Evolutionary conservation across 371 early-diverging fungal species (phyloP).

Genomic region (Mucor indicus): DNA sequence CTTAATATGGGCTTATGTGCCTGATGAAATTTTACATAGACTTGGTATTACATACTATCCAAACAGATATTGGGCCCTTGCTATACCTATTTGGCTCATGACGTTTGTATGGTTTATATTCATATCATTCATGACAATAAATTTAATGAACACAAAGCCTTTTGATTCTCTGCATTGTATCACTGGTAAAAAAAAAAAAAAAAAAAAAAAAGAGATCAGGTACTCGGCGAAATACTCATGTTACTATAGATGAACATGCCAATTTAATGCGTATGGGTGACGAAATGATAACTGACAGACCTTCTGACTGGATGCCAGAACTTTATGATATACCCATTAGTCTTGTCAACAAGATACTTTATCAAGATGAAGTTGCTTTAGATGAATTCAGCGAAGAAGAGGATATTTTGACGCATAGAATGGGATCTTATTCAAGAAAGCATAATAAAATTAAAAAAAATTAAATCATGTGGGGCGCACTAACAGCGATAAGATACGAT

Average conservation of each 20-base stretch:
- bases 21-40: slow-evolving; percentile 68
- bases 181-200: slow-evolving; percentile 50
- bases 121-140: slow-evolving; percentile 61
- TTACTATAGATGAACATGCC: slow-evolving; percentile 54
- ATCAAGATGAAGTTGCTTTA: slow-evolving; percentile 30
- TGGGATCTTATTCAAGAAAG: too few relatives aligned
- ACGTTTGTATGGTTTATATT: slow-evolving; percentile 70
- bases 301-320: slow-evolving; percentile 67
- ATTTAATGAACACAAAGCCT: slow-evolving; percentile 67
- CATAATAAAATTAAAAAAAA: too few relatives aligned
- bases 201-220: not conserved
- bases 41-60: slow-evolving; percentile 82
- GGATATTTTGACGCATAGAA: too few relatives aligned
- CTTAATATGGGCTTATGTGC: slow-evolving; percentile 77
- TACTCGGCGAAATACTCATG: not conserved
- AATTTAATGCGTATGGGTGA: slow-evolving; percentile 43
- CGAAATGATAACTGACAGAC: slow-evolving; percentile 33
- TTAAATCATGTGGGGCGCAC: too few relatives aligned
- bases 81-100: slow-evolving; percentile 71
- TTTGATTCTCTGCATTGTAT: slow-evolving; percentile 64
- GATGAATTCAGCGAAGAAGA: too few relatives aligned
- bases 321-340: slow-evolving; percentile 72
- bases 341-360: slow-evolving; percentile 61
- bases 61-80: slow-evolving; percentile 75
- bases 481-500: too few relatives aligned